Evolutionary conservation across 176 grass and related monocot genomes (phyloP).

Genomic region (Raddia distichophylla): DNA sequence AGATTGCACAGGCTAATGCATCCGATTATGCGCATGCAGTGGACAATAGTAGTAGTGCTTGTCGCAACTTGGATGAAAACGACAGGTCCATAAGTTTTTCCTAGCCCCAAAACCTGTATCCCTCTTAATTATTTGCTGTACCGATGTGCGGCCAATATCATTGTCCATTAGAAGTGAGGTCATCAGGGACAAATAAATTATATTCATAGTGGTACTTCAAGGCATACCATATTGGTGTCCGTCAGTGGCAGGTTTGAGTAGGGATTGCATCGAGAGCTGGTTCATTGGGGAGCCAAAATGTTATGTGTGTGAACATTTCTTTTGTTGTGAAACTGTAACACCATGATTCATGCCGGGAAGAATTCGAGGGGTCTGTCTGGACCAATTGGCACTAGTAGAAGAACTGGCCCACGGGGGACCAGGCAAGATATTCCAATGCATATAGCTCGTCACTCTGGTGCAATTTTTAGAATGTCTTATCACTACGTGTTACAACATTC

Average conservation of each 20-base stretch:
- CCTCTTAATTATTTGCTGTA: conserved; percentile 41
- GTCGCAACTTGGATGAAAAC: conserved; percentile 44
- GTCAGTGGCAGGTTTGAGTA: conserved; percentile 28
- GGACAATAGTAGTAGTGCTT: conserved; percentile 35
- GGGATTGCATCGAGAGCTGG: not conserved
- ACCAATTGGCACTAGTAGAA: not conserved
- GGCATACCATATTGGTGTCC: not conserved
- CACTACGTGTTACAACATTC: not conserved
- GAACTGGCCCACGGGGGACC: not conserved
- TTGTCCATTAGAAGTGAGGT: conserved; percentile 15
- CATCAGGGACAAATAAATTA: conserved; percentile 12
- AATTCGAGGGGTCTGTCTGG: not conserved
- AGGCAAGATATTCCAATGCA: not conserved
- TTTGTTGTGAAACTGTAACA: not conserved
- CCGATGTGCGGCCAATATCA: conserved; percentile 14
- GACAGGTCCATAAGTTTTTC: conserved; percentile 41
- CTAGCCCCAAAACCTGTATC: conserved; percentile 31
- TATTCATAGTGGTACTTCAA: conserved; percentile 23
- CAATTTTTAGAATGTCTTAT: conserved; percentile 2
- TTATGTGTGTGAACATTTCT: not conserved
- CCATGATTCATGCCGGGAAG: not conserved
- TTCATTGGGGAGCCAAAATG: not conserved
- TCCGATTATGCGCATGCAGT: conserved; percentile 28
- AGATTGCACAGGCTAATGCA: conserved; percentile 26
- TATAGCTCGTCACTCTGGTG: not conserved